These are phyloP conservation scores for Ascochyta clinopodiicola DNA, from an alignment of 2,329 filamentous ascomycete genomes.

Conservation along the genomic window DNA sequence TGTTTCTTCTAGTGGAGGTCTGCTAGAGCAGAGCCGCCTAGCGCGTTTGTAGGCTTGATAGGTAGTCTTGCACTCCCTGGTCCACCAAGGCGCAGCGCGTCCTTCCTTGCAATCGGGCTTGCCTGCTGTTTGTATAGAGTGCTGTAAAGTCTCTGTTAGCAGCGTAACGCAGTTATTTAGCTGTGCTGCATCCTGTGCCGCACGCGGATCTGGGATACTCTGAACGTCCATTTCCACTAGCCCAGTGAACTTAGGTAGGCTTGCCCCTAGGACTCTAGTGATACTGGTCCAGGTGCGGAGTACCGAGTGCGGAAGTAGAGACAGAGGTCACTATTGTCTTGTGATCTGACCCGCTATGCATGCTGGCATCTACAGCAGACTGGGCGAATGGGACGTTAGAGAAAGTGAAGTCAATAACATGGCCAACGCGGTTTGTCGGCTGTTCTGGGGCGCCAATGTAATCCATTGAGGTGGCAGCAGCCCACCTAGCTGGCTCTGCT, in stretches of 20 bases:
- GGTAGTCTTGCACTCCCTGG: neutral
- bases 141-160: neutral
- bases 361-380: too few relatives aligned
- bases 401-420: neutral
- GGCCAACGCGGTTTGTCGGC: neutral
- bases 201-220: neutral
- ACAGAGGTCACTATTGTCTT: constrained; percentile 6
- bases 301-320: too few relatives aligned
- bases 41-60: neutral
- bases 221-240: neutral
- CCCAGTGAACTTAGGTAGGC: constrained; percentile 1
- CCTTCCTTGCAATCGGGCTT: neutral
- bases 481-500: neutral
- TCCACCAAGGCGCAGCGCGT: neutral
- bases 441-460: neutral
- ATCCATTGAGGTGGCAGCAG: neutral
- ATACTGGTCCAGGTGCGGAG: neutral
- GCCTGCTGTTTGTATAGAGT: neutral
- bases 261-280: neutral
- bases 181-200: neutral
- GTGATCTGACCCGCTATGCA: constrained; percentile 13
- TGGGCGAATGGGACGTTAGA: neutral
- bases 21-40: neutral
- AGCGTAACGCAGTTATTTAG: neutral
- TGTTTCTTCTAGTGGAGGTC: neutral